A percentile compares a stretch with the other conserved stretches of the same genome.
phyloP scores from a whole-genome alignment of 345 rosid species.

The Populus nigra region DNA sequence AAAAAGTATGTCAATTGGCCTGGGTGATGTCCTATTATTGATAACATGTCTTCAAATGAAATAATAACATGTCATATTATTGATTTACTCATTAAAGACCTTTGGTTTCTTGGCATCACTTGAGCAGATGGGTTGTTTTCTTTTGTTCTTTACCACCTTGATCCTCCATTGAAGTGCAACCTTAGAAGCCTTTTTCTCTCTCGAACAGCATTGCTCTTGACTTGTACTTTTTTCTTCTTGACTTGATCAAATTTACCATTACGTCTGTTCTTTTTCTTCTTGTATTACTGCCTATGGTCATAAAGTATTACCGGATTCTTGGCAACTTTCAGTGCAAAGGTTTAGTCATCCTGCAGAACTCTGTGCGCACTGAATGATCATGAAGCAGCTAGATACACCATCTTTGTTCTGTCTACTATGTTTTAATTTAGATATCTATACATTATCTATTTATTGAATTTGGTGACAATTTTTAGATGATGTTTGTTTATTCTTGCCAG shows the following conservation, averaged over 20 bases:
- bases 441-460: background rate
- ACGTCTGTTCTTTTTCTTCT: background rate
- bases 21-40: too few relatives aligned
- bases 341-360: background rate
- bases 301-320: background rate
- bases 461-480: background rate
- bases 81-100: background rate
- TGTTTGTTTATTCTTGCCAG: slow-evolving; percentile 4
- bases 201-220: background rate
- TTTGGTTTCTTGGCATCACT: background rate
- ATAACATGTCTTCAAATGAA: too few relatives aligned
- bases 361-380: background rate
- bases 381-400: background rate
- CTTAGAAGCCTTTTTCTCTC: too few relatives aligned
- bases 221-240: background rate
- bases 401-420: background rate
- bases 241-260: background rate
- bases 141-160: background rate
- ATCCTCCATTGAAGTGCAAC: background rate
- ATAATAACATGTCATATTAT: too few relatives aligned
- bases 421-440: background rate
- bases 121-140: background rate
- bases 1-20: too few relatives aligned
- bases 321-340: background rate
- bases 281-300: background rate